Conservation (phyloP, 2,329 filamentous ascomycete species). For the Xylaria arbuscula region DNA sequence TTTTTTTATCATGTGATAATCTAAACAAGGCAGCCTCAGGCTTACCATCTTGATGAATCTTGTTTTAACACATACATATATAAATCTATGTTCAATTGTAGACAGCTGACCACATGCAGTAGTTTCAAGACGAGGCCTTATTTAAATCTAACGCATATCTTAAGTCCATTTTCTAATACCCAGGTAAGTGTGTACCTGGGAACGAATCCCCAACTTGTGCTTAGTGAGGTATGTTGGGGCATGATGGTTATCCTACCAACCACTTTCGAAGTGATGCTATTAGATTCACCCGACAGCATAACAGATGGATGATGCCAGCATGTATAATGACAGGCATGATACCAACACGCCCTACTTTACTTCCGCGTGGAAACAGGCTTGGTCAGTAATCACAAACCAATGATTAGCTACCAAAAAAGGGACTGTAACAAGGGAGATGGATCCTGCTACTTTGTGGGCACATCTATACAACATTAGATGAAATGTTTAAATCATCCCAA, state of each 20-base stretch:
- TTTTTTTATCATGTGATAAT: constrained; percentile 13
- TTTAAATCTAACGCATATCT: too few relatives aligned
- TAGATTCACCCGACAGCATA: too few relatives aligned
- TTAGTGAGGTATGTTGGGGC: not conserved
- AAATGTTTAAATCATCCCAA: too few relatives aligned
- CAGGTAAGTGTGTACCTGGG: too few relatives aligned
- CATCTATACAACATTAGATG: too few relatives aligned
- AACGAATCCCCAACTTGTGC: not conserved
- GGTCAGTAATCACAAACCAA: not conserved
- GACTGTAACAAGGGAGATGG: too few relatives aligned
- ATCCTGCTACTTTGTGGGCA: too few relatives aligned
- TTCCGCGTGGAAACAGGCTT: not conserved
- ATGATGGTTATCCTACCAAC: not conserved
- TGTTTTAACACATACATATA: too few relatives aligned
- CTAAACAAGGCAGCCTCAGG: not conserved
- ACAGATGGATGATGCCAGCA: not conserved
- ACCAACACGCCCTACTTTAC: not conserved
- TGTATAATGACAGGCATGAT: not conserved
- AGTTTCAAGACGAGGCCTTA: not conserved
- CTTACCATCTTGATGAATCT: too few relatives aligned
- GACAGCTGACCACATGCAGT: too few relatives aligned
- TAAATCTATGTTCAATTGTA: too few relatives aligned
- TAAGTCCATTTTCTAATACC: not conserved
- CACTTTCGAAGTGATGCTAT: too few relatives aligned
- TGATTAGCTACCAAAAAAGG: not conserved